Evolutionary conservation across 192 early-diverging fungal genomes (phyloP).

Genomic region (Helicostylum pulchrum): DNA sequence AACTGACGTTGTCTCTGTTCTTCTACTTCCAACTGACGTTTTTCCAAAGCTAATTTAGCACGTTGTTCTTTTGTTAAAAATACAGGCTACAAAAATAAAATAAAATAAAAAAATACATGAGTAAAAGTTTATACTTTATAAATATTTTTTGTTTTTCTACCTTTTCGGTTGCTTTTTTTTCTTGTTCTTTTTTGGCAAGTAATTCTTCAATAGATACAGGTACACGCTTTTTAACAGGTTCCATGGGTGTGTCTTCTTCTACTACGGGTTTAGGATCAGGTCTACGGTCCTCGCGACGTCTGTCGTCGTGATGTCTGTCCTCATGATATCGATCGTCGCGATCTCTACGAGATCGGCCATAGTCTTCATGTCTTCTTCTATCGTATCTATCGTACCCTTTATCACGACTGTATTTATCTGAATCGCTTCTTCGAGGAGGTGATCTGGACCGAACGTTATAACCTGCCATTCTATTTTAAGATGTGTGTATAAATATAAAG

Average conservation of each 20-base stretch:
- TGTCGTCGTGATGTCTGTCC: slow-evolving; percentile 8
- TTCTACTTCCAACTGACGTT: slow-evolving; percentile 78
- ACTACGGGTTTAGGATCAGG: slow-evolving; percentile 1
- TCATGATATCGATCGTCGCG: slow-evolving; percentile 22
- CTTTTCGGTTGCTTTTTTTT: slow-evolving; percentile 60
- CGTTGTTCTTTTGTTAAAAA: slow-evolving; percentile 94
- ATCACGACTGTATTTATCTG: slow-evolving; percentile 40
- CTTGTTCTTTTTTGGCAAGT: slow-evolving; percentile 60
- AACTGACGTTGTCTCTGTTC: slow-evolving; percentile 59
- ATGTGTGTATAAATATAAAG: neutral
- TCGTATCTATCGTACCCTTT: slow-evolving; percentile 13
- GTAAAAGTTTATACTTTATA: too few species aligned
- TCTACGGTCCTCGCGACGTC: slow-evolving; percentile 18
- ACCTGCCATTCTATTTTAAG: slow-evolving; percentile 3
- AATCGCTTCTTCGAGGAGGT: slow-evolving; percentile 25
- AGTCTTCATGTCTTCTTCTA: slow-evolving; percentile 14
- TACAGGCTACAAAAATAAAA: slow-evolving; percentile 44
- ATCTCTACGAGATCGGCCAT: slow-evolving; percentile 23
- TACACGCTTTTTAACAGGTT: slow-evolving; percentile 32
- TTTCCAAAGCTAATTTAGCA: slow-evolving; percentile 80
- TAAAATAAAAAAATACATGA: neutral
- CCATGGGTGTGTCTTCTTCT: neutral
- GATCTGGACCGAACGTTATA: slow-evolving; percentile 8
- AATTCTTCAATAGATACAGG: slow-evolving; percentile 81
- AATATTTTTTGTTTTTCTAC: too few species aligned